phyloP scores from a whole-genome alignment of 257 asterid genomes.

The Scutellaria minor region DNA sequence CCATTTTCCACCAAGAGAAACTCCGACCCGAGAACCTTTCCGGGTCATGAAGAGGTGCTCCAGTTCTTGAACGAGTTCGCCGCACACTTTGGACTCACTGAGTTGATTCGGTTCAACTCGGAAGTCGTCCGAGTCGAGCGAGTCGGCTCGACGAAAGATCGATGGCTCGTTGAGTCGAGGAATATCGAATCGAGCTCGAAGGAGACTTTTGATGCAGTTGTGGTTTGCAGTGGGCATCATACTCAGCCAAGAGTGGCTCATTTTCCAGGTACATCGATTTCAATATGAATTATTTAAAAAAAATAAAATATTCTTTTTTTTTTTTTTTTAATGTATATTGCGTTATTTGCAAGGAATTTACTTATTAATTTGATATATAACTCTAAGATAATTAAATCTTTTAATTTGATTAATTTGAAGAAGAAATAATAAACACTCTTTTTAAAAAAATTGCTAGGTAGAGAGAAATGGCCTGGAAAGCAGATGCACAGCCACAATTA shows the following conservation, averaged over 20 bases:
- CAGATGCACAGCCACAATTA: slow-evolving; percentile 75
- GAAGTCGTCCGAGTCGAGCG: slow-evolving; percentile 58
- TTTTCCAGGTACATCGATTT: slow-evolving; percentile 44
- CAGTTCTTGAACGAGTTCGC: slow-evolving; percentile 57
- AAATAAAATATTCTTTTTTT: not conserved
- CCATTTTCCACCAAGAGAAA: slow-evolving; percentile 40
- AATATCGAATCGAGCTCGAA: not conserved
- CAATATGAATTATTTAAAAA: not conserved
- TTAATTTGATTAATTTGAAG: no score
- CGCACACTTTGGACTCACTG: slow-evolving; percentile 42
- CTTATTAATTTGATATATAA: no score
- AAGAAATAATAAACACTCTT: no score
- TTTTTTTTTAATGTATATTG: not conserved
- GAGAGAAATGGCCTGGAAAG: slow-evolving; percentile 65
- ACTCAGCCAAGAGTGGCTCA: slow-evolving; percentile 51
- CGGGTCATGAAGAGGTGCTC: slow-evolving; percentile 62
- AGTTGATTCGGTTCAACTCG: slow-evolving; percentile 44
- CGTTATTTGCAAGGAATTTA: no score
- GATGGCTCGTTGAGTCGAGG: slow-evolving; percentile 58
- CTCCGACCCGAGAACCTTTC: slow-evolving; percentile 42
- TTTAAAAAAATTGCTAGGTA: slow-evolving; percentile 36
- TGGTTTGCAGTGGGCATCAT: slow-evolving; percentile 58
- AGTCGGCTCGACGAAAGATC: slow-evolving; percentile 20
- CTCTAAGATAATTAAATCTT: no score
- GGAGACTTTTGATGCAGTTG: slow-evolving; percentile 60